Base-by-base conservation (phyloP, 257 asterid genomes). In the Misopates orontium region DNA sequence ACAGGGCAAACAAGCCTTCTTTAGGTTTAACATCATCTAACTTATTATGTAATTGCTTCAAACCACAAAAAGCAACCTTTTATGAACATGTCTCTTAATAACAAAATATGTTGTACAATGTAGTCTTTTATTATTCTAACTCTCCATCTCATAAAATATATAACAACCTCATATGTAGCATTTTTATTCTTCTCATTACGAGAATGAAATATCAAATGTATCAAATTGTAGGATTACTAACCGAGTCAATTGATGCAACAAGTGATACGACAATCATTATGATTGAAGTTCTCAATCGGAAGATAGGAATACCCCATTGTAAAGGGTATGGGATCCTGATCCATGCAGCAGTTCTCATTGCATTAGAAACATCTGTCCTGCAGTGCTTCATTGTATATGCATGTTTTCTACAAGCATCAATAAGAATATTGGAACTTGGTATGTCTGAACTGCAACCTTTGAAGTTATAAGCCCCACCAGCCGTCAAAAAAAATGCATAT, bases 331-430 rank as follows among this genome's bases (percentile, higher is more conserved):
- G 99, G 54, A 94, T 82, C 77, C 97, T 75, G 64, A 90, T 86
- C 97, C 99, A 94, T 28, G 89, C 91, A 75, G 99, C 85, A 2
- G 97, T 94, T 77, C 87, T 84, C 91, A 84, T 82, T 25, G 99
- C 97, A 84, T 85, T 75, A 21, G 99, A 94, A 73, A 90, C 96
- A 62, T 94, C 99, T 8, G 99, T 90, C 74, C 99, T 78, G 70
- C 99, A 94, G 68, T 88, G 99, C 74, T 83, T 85, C 99, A 94
- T 94, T 8, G 97, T 90, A 78, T 90, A 87, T 68, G 95, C 96
- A 71, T 94, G 99, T 83, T 68, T 86, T 73, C 81, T 77, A 62
- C 99, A 94, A 76, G 93, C 78, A 75, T 88, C 91, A 9, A 77
- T 77, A 49, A 94, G 94, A 71, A 94, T 88, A 66, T 94, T 94